These are phyloP conservation scores for Russula compacta DNA, from an alignment of 768 basidiomycete species.

Conservation along the genomic window DNA sequence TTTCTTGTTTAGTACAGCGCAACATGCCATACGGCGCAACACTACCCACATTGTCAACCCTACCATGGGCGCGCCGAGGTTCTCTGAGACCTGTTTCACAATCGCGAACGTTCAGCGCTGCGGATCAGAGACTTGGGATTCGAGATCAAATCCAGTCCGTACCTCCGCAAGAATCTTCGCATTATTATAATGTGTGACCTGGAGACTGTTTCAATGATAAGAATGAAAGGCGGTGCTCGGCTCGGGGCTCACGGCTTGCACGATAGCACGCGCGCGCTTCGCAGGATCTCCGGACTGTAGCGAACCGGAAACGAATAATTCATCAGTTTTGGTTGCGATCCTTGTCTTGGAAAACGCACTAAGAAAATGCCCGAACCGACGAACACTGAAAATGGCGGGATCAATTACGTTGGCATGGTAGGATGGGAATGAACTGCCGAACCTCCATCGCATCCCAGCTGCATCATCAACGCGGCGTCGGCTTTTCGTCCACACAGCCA, in stretches of 20 bases:
- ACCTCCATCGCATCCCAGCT: slow-evolving; percentile 95
- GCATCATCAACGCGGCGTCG: slow-evolving; percentile 99
- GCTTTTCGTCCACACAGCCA: slow-evolving; percentile 35
- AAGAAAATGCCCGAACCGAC: slow-evolving; percentile 98
- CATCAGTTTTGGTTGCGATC: not conserved
- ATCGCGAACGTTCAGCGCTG: not conserved
- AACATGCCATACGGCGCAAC: not conserved
- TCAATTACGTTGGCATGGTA: not conserved
- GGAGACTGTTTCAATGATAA: slow-evolving; percentile 11
- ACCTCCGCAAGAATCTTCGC: slow-evolving; percentile 86
- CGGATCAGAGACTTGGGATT: not conserved
- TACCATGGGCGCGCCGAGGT: slow-evolving; percentile 89
- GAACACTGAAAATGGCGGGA: slow-evolving; percentile 55
- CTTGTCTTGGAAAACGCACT: slow-evolving; percentile 35
- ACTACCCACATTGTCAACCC: slow-evolving; percentile 76
- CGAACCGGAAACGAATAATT: not conserved
- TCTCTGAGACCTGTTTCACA: slow-evolving; percentile 53
- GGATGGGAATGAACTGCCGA: slow-evolving; percentile 29
- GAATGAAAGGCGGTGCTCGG: not conserved
- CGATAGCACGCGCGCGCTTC: slow-evolving; percentile 90
- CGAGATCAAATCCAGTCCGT: slow-evolving; percentile 8
- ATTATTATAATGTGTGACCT: slow-evolving; percentile 95
- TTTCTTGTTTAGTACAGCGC: not conserved
- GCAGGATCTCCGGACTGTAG: slow-evolving; percentile 82
- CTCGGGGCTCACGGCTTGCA: slow-evolving; percentile 65